These are phyloP conservation scores for Xylaria sp. DNA, from an alignment of 2,329 filamentous ascomycete species.

Conservation along the genomic window DNA sequence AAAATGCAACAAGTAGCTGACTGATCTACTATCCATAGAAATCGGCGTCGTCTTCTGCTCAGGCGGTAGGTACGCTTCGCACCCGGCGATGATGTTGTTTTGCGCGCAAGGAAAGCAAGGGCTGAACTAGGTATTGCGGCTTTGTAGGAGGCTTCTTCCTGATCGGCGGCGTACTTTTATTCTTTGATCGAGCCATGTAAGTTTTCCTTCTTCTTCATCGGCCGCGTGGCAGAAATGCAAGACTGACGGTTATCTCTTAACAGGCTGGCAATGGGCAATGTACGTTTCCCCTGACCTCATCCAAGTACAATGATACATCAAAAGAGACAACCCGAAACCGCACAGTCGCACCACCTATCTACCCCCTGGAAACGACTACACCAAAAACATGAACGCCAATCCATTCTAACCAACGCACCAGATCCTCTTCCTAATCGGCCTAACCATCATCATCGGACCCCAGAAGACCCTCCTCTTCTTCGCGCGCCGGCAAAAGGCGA, in stretches of 20 bases:
- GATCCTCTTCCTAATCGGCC: constrained; percentile 97
- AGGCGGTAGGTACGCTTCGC: constrained; percentile 76
- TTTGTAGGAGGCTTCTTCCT: constrained; percentile 88
- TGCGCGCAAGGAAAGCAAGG: constrained; percentile 33
- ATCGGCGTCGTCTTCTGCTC: constrained; percentile 98
- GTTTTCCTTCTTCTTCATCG: constrained; percentile 49
- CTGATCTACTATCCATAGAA: constrained; percentile 67
- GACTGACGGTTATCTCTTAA: constrained; percentile 31
- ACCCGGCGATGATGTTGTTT: constrained; percentile 28
- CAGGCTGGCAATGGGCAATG: constrained; percentile 97
- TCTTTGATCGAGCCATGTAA: constrained; percentile 97
- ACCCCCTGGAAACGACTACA: neutral
- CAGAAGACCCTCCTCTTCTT: constrained; percentile 95
- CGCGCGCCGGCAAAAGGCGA: constrained; percentile 89
- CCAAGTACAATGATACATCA: constrained; percentile 28
- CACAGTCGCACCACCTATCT: neutral
- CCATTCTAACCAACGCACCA: constrained; percentile 52
- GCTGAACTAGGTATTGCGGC: constrained; percentile 33
- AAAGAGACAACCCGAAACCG: neutral
- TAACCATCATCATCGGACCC: constrained; percentile 94
- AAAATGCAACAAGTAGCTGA: neutral
- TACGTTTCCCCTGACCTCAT: constrained; percentile 56
- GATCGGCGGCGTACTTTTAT: constrained; percentile 91
- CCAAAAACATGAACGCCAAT: neutral
- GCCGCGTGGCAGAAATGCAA: constrained; percentile 23